A percentile compares a stretch with the other conserved stretches of the same genome.
Conservation (phyloP, 176 grass and related monocot species). For the Tuctoria greenei region DNA sequence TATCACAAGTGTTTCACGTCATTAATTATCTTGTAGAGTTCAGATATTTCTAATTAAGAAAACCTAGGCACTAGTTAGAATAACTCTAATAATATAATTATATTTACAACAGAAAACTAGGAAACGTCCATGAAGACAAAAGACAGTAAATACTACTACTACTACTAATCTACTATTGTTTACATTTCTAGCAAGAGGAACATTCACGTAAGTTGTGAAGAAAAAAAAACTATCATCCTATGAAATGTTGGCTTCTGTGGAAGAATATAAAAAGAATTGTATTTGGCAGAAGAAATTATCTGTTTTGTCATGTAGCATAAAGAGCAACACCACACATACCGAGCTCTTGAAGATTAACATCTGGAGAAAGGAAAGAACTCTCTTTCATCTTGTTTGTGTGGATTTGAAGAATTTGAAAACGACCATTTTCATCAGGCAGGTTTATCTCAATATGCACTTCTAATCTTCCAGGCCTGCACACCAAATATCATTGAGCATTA, state of each 20-base stretch:
- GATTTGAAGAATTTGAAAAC: constrained; percentile 97
- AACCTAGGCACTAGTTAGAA: neutral
- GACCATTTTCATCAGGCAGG: constrained; percentile 97
- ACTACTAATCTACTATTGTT: too few species aligned
- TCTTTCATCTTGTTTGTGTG: constrained; percentile 99
- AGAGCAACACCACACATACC: constrained; percentile 40
- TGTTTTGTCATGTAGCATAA: neutral
- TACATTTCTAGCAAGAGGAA: neutral
- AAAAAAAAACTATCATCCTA: neutral
- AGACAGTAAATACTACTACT: neutral
- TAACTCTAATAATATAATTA: neutral
- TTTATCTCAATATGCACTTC: constrained; percentile 99
- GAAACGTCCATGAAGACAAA: neutral
- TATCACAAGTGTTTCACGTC: neutral
- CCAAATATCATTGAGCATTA: constrained; percentile 17
- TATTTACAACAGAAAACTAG: neutral
- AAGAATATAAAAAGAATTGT: neutral
- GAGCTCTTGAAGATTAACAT: constrained; percentile 87
- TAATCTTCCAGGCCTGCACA: constrained; percentile 74
- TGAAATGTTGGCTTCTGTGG: neutral
- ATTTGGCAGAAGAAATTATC: neutral
- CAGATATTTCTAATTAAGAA: neutral
- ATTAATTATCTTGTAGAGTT: neutral
- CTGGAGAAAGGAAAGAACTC: constrained; percentile 88
- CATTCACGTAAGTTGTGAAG: neutral